Evolutionary conservation across 352 stramenopile genomes (phyloP).

Genomic region (Bremia lactucae): DNA sequence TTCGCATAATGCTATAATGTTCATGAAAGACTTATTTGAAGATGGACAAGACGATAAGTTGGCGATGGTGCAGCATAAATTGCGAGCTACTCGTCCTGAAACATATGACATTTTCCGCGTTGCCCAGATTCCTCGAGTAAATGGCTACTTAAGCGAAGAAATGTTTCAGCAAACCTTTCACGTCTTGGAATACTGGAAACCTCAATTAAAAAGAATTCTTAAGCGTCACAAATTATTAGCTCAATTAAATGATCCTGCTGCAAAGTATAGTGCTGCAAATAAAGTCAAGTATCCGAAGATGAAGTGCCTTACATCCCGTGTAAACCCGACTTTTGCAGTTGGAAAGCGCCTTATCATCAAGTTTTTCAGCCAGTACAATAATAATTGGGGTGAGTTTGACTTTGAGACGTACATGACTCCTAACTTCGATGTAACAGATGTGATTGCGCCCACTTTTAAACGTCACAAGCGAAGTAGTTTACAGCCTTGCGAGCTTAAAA

Average conservation of each 20-base stretch:
- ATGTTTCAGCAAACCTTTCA: conserved; percentile 54
- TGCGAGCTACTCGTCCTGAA: conserved; percentile 36
- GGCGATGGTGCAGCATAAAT: conserved; percentile 35
- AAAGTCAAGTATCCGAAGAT: conserved; percentile 33
- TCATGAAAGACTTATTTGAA: conserved; percentile 57
- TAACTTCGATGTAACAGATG: conserved; percentile 25
- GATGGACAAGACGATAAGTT: conserved; percentile 56
- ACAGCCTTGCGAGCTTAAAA: conserved; percentile 40
- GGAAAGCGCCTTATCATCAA: conserved; percentile 55
- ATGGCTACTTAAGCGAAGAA: conserved; percentile 52
- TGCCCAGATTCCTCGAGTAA: conserved; percentile 38
- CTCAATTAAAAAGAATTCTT: conserved; percentile 41
- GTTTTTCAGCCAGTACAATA: conserved; percentile 79
- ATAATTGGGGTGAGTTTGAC: conserved; percentile 73
- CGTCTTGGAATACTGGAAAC: conserved; percentile 47
- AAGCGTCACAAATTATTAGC: conserved; percentile 32
- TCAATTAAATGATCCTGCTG: conserved; percentile 1
- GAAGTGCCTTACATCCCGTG: conserved; percentile 56
- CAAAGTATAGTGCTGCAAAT: neutral
- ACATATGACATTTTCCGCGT: conserved; percentile 60
- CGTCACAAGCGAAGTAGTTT: conserved; percentile 32
- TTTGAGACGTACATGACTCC: conserved; percentile 55
- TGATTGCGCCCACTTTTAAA: conserved; percentile 18
- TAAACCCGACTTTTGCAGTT: conserved; percentile 70
- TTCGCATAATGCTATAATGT: conserved; percentile 67